Percentiles rank a stretch among this genome's conserved stretches.
Evolutionary conservation across 169 alveolate species (phyloP).

Genomic region (Theileria annulata): DNA sequence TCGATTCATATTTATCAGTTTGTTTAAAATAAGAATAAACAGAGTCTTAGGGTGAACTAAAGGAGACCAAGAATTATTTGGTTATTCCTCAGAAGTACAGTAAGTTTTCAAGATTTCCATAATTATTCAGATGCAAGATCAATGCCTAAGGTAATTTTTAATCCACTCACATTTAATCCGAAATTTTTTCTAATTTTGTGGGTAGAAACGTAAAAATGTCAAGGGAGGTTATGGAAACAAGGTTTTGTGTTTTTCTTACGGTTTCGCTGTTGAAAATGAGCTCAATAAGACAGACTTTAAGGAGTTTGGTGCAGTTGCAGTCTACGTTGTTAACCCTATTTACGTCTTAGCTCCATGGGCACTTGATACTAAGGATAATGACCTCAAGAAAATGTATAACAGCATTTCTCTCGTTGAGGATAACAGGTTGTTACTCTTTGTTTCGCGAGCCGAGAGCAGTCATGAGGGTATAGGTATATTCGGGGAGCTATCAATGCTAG

Average conservation of each 20-base stretch:
- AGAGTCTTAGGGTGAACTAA: conserved; percentile 35
- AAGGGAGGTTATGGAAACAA: conserved; percentile 2
- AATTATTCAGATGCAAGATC: background rate
- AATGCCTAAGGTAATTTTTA: background rate
- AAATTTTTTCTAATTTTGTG: background rate
- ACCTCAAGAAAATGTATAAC: conserved; percentile 35
- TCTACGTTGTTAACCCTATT: conserved; percentile 51
- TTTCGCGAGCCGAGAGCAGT: conserved; percentile 37
- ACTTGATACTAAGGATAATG: conserved; percentile 9
- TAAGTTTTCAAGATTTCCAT: background rate
- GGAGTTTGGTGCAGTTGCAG: conserved; percentile 16
- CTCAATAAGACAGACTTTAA: conserved; percentile 32
- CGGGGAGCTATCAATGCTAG: conserved; percentile 53
- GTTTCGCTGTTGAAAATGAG: conserved; percentile 47
- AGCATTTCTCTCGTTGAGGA: conserved; percentile 50
- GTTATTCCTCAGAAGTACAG: conserved; percentile 21
- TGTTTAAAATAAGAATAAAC: background rate
- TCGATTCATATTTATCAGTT: conserved; percentile 24
- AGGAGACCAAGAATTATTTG: conserved; percentile 50
- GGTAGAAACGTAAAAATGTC: conserved; percentile 9
- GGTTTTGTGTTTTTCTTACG: conserved; percentile 49
- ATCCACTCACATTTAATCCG: no score
- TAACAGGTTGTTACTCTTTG: conserved; percentile 21
- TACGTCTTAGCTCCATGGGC: conserved; percentile 66
- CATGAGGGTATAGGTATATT: conserved; percentile 53